These are phyloP conservation scores for Houttuynia cordata DNA, from an alignment of 164 flowering plant species.

Conservation along the genomic window DNA sequence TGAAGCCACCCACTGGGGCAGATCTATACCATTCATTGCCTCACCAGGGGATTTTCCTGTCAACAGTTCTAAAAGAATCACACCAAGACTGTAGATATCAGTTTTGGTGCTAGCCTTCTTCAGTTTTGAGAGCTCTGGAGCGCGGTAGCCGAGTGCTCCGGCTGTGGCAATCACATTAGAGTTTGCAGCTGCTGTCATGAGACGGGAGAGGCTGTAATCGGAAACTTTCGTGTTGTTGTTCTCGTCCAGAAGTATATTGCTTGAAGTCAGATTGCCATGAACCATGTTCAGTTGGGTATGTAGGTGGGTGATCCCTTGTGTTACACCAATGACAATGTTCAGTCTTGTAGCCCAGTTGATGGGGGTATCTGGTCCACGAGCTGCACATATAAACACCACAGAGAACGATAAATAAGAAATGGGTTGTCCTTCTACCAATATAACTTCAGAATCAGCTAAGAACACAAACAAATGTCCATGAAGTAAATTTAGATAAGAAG, in stretches of 20 bases:
- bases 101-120: conserved; percentile 68
- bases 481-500: too few relatives aligned
- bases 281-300: conserved; percentile 56
- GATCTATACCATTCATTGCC: conserved; percentile 52
- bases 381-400: conserved; percentile 12
- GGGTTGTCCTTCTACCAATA: too few relatives aligned
- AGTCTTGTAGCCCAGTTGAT: conserved; percentile 79
- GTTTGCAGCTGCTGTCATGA: conserved; percentile 64
- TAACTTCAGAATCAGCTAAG: background rate
- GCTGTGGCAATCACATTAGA: conserved; percentile 70
- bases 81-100: conserved; percentile 94
- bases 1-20: conserved; percentile 97
- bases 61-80: conserved; percentile 75
- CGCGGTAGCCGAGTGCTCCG: conserved; percentile 71
- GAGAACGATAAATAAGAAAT: too few relatives aligned
- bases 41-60: conserved; percentile 93
- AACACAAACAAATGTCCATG: background rate
- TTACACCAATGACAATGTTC: conserved; percentile 58
- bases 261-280: conserved; percentile 83
- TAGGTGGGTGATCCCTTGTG: conserved; percentile 57
- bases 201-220: conserved; percentile 73
- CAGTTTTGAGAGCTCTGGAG: conserved; percentile 80
- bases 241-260: conserved; percentile 73
- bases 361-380: conserved; percentile 68
- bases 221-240: conserved; percentile 55